Percentiles rank a stretch among this genome's conserved stretches.
Evolutionary conservation across 352 stramenopile genomes (phyloP).

Genomic region (Globisporangium mamillatum): DNA sequence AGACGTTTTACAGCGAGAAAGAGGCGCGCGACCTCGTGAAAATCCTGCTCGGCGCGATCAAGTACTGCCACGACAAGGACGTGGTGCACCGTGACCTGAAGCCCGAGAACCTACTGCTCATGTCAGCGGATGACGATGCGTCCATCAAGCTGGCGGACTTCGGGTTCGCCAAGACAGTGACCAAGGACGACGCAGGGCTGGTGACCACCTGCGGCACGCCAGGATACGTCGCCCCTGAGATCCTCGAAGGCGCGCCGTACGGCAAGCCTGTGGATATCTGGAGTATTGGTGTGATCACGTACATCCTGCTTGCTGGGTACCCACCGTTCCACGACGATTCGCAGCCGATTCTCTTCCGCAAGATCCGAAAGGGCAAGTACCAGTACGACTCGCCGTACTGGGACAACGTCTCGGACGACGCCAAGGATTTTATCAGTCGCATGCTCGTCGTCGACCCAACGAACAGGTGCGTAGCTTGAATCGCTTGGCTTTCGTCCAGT

Average conservation of each 20-base stretch:
- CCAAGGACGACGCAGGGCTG: conserved; percentile 52
- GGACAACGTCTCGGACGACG: conserved; percentile 87
- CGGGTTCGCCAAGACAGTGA: conserved; percentile 89
- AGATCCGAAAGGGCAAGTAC: conserved; percentile 85
- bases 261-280: conserved; percentile 83
- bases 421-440: conserved; percentile 87
- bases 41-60: conserved; percentile 73
- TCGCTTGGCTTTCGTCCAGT: no score
- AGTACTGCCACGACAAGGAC: conserved; percentile 87
- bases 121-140: conserved; percentile 80
- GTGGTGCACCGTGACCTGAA: conserved; percentile 84
- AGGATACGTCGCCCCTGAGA: conserved; percentile 79
- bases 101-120: conserved; percentile 87
- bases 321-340: conserved; percentile 93
- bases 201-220: conserved; percentile 77
- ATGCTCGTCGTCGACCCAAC: conserved; percentile 84
- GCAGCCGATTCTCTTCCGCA: conserved; percentile 89
- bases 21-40: conserved; percentile 83
- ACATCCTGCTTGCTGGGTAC: conserved; percentile 83
- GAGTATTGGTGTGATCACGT: conserved; percentile 90
- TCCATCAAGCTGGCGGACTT: conserved; percentile 93
- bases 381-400: conserved; percentile 89
- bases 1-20: conserved; percentile 85
- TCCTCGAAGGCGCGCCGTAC: conserved; percentile 69
- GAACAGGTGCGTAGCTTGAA: conserved; percentile 40